phyloP scores from a whole-genome alignment of 768 basidiomycete genomes.

The Holtermanniella nyarrowii region DNA sequence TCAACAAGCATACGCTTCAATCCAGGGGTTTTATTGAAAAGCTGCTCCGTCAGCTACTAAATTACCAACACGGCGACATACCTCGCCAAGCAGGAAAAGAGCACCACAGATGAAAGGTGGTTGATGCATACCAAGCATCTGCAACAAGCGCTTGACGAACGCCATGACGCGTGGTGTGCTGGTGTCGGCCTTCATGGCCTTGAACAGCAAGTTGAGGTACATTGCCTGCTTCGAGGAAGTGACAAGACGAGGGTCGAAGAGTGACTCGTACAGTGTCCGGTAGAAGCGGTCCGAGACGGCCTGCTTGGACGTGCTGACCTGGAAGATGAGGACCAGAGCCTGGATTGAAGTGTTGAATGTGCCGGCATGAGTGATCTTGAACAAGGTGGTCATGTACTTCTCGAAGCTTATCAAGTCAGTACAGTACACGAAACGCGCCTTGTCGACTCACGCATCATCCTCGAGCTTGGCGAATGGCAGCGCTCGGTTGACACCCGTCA shows the following conservation, averaged over 20 bases:
- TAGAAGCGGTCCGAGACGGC: constrained; percentile 45
- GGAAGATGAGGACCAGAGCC: constrained; percentile 77
- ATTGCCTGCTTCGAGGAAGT: constrained; percentile 87
- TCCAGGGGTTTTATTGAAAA: constrained; percentile 48
- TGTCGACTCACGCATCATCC: constrained; percentile 52
- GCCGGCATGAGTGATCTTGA: constrained; percentile 86
- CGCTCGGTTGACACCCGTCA: constrained; percentile 91
- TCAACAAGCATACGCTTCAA: constrained; percentile 47
- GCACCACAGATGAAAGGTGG: constrained; percentile 84
- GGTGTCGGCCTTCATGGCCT: constrained; percentile 63
- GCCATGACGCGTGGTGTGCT: constrained; percentile 60
- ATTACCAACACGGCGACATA: constrained; percentile 47
- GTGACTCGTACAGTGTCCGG: constrained; percentile 77
- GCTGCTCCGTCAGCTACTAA: constrained; percentile 38
- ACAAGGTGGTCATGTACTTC: constrained; percentile 82
- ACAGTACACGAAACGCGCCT: no score
- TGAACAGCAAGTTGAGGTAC: constrained; percentile 91
- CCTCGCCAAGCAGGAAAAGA: constrained; percentile 69
- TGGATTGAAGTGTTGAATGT: constrained; percentile 96
- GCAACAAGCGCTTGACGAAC: constrained; percentile 70
- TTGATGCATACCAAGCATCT: constrained; percentile 63
- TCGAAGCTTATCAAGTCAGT: constrained; percentile 51
- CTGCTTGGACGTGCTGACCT: constrained; percentile 47
- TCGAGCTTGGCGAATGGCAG: constrained; percentile 82
- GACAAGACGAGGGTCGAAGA: constrained; percentile 70